Conservation (phyloP, 768 basidiomycete species). For the Leccinum barrowsii region DNA sequence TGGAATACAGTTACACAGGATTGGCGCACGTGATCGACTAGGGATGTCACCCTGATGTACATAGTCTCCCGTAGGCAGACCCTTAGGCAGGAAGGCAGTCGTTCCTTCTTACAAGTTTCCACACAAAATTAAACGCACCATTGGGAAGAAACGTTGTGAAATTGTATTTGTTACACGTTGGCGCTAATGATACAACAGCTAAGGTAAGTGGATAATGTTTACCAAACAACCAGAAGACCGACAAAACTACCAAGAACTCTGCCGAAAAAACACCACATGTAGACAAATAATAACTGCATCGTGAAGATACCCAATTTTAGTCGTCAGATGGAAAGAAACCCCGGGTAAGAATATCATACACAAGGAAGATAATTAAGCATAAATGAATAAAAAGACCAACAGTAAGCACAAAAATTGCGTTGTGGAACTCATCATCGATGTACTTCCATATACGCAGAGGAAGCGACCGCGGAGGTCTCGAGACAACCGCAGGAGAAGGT, state of each 20-base stretch:
- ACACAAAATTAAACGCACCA: not conserved
- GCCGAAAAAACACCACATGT: slow-evolving; percentile 13
- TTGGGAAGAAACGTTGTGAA: not conserved
- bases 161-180: slow-evolving; percentile 2
- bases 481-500: not conserved
- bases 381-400: slow-evolving; percentile 26
- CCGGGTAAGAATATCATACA: slow-evolving; percentile 29
- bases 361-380: slow-evolving; percentile 26
- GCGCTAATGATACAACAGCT: slow-evolving; percentile 16
- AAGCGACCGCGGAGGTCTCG: slow-evolving; percentile 9
- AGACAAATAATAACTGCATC: not conserved
- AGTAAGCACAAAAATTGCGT: slow-evolving; percentile 24
- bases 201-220: not conserved
- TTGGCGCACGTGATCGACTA: not conserved
- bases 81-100: no score
- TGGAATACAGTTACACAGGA: not conserved
- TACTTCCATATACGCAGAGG: slow-evolving; percentile 11
- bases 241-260: not conserved
- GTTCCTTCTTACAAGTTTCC: no score
- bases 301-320: slow-evolving; percentile 5
- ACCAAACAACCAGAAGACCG: not conserved
- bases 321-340: slow-evolving; percentile 27
- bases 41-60: not conserved
- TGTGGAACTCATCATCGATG: slow-evolving; percentile 28
- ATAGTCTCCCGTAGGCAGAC: no score